phyloP scores from a whole-genome alignment of 2,329 filamentous ascomycete species.

The Akanthomyces muscarius region DNA sequence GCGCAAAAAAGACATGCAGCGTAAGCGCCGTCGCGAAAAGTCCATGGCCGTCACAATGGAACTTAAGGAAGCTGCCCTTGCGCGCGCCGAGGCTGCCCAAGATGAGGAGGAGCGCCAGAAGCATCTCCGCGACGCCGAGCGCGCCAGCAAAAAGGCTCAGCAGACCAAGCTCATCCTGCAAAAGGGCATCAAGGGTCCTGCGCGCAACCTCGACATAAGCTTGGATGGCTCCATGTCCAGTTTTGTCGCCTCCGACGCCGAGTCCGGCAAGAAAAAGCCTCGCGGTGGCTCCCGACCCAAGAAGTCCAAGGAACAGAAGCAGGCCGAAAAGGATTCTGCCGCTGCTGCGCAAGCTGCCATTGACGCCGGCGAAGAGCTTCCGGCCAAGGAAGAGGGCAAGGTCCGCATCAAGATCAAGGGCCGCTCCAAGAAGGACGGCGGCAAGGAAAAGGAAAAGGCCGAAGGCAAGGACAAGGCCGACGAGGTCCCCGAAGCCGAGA shows the following conservation, averaged over 20 bases:
- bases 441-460: conserved; percentile 40
- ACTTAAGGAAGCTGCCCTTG: conserved; percentile 78
- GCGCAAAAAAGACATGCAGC: conserved; percentile 99
- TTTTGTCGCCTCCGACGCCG: conserved; percentile 66
- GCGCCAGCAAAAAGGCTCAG: conserved; percentile 87
- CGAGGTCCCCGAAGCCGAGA: conserved; percentile 52
- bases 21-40: conserved; percentile 91
- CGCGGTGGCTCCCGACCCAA: conserved; percentile 68
- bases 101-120: conserved; percentile 80
- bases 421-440: conserved; percentile 41
- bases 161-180: conserved; percentile 85
- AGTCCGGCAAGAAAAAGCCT: conserved; percentile 52
- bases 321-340: conserved; percentile 76
- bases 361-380: conserved; percentile 70
- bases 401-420: conserved; percentile 62
- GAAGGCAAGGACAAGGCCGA: conserved; percentile 48
- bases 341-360: conserved; percentile 83
- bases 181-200: conserved; percentile 77
- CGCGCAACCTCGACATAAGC: conserved; percentile 67
- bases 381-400: conserved; percentile 53
- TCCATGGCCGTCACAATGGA: conserved; percentile 92
- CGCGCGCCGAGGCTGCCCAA: conserved; percentile 70
- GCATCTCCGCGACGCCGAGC: conserved; percentile 79
- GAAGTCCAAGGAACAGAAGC: conserved; percentile 85
- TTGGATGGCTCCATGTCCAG: conserved; percentile 79